Conservation (phyloP, 2,329 filamentous ascomycete species). For the Madurella fahalii region DNA sequence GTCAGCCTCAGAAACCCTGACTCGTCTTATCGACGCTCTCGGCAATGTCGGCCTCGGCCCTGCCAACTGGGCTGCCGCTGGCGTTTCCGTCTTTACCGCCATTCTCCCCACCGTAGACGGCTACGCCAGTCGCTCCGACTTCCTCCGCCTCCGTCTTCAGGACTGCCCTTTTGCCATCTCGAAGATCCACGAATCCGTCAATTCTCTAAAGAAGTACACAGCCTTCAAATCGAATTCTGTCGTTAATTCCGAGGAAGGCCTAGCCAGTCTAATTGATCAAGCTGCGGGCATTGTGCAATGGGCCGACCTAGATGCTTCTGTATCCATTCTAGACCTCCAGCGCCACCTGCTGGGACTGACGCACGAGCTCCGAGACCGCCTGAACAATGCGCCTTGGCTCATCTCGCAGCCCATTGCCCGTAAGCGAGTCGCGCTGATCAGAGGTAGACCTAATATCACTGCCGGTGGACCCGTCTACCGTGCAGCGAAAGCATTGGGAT, state of each 20-base stretch:
- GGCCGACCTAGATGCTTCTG: slow-evolving; percentile 12
- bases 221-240: not conserved
- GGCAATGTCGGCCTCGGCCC: slow-evolving; percentile 13
- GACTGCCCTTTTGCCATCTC: slow-evolving; percentile 20
- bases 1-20: not conserved
- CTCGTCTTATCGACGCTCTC: slow-evolving; percentile 9
- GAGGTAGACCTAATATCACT: slow-evolving; percentile 23
- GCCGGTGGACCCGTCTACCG: slow-evolving; percentile 23
- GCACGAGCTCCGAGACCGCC: slow-evolving; percentile 19
- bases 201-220: slow-evolving; percentile 12
- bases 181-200: slow-evolving; percentile 12
- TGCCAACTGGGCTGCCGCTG: slow-evolving; percentile 4
- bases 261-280: slow-evolving; percentile 14
- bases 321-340: slow-evolving; percentile 19
- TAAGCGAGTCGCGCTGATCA: slow-evolving; percentile 21
- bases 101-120: slow-evolving; percentile 19
- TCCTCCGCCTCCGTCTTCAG: slow-evolving; percentile 22
- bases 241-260: slow-evolving; percentile 7
- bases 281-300: slow-evolving; percentile 24
- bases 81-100: slow-evolving; percentile 21
- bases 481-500: slow-evolving; percentile 18
- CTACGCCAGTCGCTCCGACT: slow-evolving; percentile 21
- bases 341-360: slow-evolving; percentile 12
- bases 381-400: slow-evolving; percentile 20
- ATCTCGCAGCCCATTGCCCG: slow-evolving; percentile 13